A percentile compares a stretch with the other conserved stretches of the same genome.
These are phyloP conservation scores for Lanmaoa pseudosensibilis DNA, from an alignment of 768 basidiomycete genomes.

Conservation along the genomic window DNA sequence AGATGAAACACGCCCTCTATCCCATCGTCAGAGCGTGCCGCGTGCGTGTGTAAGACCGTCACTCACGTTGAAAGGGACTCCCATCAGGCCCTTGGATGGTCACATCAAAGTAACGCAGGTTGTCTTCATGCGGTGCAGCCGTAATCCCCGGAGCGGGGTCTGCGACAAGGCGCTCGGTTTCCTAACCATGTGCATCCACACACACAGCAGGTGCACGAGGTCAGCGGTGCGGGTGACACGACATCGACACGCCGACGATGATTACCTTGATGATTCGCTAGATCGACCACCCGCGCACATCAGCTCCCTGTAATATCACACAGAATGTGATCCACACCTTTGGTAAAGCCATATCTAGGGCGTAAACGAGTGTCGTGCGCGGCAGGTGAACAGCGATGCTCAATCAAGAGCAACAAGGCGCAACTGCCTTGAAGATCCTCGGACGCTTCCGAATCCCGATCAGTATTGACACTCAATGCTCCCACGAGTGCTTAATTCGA, in stretches of 20 bases:
- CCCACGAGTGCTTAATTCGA: slow-evolving; percentile 16
- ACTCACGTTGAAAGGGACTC: slow-evolving; percentile 86
- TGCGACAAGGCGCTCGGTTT: slow-evolving; percentile 93
- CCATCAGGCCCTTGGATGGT: slow-evolving; percentile 93
- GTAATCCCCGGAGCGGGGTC: slow-evolving; percentile 98
- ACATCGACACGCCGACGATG: slow-evolving; percentile 11
- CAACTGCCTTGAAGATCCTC: background rate
- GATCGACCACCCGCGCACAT: slow-evolving; percentile 14
- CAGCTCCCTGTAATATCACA: background rate
- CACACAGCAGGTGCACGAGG: slow-evolving; percentile 13
- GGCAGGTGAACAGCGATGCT: slow-evolving; percentile 14
- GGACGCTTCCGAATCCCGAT: slow-evolving; percentile 19
- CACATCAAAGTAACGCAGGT: slow-evolving; percentile 97
- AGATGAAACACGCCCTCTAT: slow-evolving; percentile 90
- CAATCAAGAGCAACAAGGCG: slow-evolving; percentile 8
- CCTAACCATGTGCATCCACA: slow-evolving; percentile 48
- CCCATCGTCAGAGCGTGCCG: slow-evolving; percentile 5
- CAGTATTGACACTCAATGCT: slow-evolving; percentile 5
- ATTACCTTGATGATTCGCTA: slow-evolving; percentile 56
- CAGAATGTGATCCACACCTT: slow-evolving; percentile 28
- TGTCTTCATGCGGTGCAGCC: slow-evolving; percentile 95
- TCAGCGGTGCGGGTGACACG: slow-evolving; percentile 24
- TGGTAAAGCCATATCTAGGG: slow-evolving; percentile 35
- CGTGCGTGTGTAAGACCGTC: background rate
- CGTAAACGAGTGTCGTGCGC: slow-evolving; percentile 16